A percentile compares a stretch with the other conserved stretches of the same genome.
Conservation (phyloP, 352 stramenopile species). For the Globisporangium alternatum region DNA sequence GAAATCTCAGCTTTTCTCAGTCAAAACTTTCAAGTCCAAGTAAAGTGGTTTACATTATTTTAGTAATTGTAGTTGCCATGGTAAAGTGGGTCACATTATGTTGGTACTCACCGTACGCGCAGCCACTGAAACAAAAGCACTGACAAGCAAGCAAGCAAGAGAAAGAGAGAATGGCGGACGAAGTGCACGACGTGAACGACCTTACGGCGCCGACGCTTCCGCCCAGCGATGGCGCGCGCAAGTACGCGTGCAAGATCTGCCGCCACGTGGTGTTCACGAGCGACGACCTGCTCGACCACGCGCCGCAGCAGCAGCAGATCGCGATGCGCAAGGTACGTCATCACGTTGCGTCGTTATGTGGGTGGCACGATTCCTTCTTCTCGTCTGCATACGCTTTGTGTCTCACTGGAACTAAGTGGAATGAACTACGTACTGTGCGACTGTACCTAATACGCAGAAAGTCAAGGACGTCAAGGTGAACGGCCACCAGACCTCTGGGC, state of each 20-base stretch:
- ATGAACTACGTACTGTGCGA: neutral
- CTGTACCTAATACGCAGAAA: slow-evolving; percentile 25
- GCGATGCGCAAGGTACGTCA: slow-evolving; percentile 39
- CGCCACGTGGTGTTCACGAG: slow-evolving; percentile 64
- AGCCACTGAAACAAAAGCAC: neutral
- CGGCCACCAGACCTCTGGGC: slow-evolving; percentile 18
- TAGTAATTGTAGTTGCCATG: neutral
- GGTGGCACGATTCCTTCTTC: neutral
- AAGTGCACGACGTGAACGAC: slow-evolving; percentile 16
- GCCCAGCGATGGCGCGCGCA: slow-evolving; percentile 14
- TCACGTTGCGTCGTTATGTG: neutral
- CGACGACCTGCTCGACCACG: slow-evolving; percentile 50
- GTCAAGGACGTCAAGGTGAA: slow-evolving; percentile 71
- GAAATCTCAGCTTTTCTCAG: no score
- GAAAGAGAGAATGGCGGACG: neutral
- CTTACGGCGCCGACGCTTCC: neutral
- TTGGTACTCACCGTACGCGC: neutral
- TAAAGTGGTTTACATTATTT: no score
- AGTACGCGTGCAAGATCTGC: slow-evolving; percentile 75
- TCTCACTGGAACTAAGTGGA: neutral
- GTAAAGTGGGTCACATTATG: neutral
- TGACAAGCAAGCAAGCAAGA: neutral
- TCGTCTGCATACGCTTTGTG: neutral
- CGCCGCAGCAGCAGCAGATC: slow-evolving; percentile 68
- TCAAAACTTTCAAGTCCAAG: no score